A percentile compares a stretch with the other conserved stretches of the same genome.
phyloP scores from a whole-genome alignment of 2,329 filamentous ascomycete genomes.

The Aspergillus sp. region DNA sequence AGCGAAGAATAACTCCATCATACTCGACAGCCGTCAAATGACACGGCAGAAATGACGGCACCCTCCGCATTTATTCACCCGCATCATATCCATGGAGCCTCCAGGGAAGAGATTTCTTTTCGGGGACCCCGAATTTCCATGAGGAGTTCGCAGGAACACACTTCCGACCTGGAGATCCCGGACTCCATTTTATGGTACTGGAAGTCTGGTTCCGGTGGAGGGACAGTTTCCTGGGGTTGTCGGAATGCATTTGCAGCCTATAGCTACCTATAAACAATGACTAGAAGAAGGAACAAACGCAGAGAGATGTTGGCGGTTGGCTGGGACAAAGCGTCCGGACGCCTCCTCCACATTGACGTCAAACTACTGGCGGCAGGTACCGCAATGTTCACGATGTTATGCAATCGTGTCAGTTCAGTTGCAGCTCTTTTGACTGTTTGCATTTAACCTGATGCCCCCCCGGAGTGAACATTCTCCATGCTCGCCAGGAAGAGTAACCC shows the following conservation, averaged over 20 bases:
- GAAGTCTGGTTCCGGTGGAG: neutral
- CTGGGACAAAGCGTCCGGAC: slow-evolving; percentile 18
- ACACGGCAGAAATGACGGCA: neutral
- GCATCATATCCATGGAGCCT: neutral
- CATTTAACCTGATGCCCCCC: neutral
- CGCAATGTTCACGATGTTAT: neutral
- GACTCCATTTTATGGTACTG: too few relatives aligned
- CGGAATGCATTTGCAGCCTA: slow-evolving; percentile 13
- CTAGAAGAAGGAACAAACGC: slow-evolving; percentile 1
- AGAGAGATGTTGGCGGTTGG: slow-evolving; percentile 10
- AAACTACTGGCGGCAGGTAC: slow-evolving; percentile 15
- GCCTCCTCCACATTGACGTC: slow-evolving; percentile 3
- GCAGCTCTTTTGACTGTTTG: neutral
- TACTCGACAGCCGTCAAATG: neutral
- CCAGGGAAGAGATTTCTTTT: neutral
- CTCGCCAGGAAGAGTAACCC: neutral
- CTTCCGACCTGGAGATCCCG: neutral
- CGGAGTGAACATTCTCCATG: neutral
- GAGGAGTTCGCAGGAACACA: neutral
- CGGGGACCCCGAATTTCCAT: neutral
- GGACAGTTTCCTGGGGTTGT: neutral
- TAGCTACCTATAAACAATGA: neutral
- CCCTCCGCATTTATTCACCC: neutral
- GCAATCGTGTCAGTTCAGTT: neutral
- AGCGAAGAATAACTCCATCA: neutral